phyloP scores from a whole-genome alignment of 495 filamentous ascomycete genomes.

The Schizothecium vesticola region DNA sequence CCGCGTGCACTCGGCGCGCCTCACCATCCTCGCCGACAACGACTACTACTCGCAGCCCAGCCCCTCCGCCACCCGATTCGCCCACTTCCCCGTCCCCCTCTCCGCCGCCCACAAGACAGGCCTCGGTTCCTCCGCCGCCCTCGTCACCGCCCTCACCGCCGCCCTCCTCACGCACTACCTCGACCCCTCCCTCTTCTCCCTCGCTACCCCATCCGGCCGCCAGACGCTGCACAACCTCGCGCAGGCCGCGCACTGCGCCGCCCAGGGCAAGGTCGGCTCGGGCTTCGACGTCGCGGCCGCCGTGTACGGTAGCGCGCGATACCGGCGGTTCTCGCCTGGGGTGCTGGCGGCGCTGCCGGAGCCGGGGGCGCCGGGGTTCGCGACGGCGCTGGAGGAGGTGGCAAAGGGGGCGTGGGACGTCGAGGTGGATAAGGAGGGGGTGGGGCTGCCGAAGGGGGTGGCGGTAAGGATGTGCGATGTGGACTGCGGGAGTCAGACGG shows the following conservation, averaged over 20 bases:
- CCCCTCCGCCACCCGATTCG: slow-evolving; percentile 51
- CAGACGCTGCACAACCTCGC: slow-evolving; percentile 79
- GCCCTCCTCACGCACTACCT: slow-evolving; percentile 77
- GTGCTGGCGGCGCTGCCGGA: slow-evolving; percentile 63
- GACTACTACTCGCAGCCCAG: slow-evolving; percentile 84
- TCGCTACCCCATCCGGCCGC: slow-evolving; percentile 30
- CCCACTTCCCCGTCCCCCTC: slow-evolving; percentile 70
- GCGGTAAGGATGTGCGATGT: slow-evolving; percentile 91
- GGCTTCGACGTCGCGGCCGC: slow-evolving; percentile 96
- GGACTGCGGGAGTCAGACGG: slow-evolving; percentile 87
- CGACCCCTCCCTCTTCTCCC: slow-evolving; percentile 51
- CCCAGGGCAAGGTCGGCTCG: slow-evolving; percentile 92
- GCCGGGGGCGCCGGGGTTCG: slow-evolving; percentile 59
- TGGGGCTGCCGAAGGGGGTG: slow-evolving; percentile 67
- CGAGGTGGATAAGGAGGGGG: slow-evolving; percentile 58
- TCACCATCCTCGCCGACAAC: slow-evolving; percentile 89
- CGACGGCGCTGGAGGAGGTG: slow-evolving; percentile 52
- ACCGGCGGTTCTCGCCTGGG: slow-evolving; percentile 81
- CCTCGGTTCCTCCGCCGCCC: slow-evolving; percentile 87
- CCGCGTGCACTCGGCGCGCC: slow-evolving; percentile 58
- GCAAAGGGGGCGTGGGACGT: slow-evolving; percentile 62
- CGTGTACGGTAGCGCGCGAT: slow-evolving; percentile 83
- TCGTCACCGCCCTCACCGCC: slow-evolving; percentile 86
- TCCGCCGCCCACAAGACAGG: slow-evolving; percentile 87
- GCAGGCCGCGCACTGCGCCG: slow-evolving; percentile 89